phyloP scores from a whole-genome alignment of 31 red algal genomes.

The Asparagopsis taxiformis region DNA sequence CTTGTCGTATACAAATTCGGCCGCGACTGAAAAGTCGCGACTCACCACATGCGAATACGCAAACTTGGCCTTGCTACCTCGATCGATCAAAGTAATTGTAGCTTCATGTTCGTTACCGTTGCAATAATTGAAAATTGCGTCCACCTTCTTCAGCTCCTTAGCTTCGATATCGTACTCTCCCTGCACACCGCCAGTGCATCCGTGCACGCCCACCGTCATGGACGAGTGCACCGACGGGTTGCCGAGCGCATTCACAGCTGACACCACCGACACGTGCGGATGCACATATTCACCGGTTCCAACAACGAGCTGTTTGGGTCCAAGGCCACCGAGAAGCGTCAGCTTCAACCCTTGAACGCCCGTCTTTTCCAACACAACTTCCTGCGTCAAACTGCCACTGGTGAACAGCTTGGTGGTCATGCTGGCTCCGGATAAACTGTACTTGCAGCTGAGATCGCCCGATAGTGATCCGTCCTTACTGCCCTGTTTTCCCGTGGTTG shows the following conservation, averaged over 20 bases:
- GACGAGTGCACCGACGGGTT: constrained; percentile 36
- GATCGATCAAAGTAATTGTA: constrained; percentile 50
- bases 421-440: constrained; percentile 42
- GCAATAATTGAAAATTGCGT: constrained; percentile 57
- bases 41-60: constrained; percentile 72
- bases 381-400: constrained; percentile 69
- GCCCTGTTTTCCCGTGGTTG: constrained; percentile 52
- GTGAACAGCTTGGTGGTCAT: constrained; percentile 87
- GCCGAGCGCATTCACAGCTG: constrained; percentile 43
- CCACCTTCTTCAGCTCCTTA: constrained; percentile 58
- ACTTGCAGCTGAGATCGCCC: constrained; percentile 80
- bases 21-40: constrained; percentile 76
- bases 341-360: constrained; percentile 79
- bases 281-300: constrained; percentile 60
- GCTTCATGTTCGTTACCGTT: constrained; percentile 77
- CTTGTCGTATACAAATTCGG: constrained; percentile 65
- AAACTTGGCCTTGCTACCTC: constrained; percentile 58
- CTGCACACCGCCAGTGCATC: constrained; percentile 64
- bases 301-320: constrained; percentile 26
- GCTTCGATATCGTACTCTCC: constrained; percentile 60
- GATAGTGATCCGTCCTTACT: constrained; percentile 25
- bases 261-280: constrained; percentile 56
- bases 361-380: constrained; percentile 70
- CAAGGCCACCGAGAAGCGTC: constrained; percentile 45
- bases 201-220: constrained; percentile 61